Evolutionary conservation across 2,329 filamentous ascomycete species (phyloP).

Genomic region (Rhytidhysteron rufulum): DNA sequence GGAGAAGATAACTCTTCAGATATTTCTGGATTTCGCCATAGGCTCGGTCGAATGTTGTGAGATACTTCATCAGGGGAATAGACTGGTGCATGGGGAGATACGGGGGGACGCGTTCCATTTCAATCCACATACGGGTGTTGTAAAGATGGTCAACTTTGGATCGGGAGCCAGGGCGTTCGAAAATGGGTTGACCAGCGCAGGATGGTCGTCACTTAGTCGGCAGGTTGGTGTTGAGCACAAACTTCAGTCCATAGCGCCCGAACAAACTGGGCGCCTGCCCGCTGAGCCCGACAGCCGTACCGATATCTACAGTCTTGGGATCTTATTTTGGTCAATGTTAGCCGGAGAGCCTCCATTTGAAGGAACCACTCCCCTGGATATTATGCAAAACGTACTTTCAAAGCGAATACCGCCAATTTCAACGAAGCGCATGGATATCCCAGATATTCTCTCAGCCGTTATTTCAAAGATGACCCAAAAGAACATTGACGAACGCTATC

Average conservation of each 20-base stretch:
- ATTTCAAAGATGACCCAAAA: constrained; percentile 93
- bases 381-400: constrained; percentile 83
- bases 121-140: constrained; percentile 63
- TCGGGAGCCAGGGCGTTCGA: constrained; percentile 86
- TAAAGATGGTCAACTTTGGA: constrained; percentile 81
- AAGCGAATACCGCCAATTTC: constrained; percentile 75
- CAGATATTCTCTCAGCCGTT: constrained; percentile 74
- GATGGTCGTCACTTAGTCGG: constrained; percentile 79
- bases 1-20: constrained; percentile 64
- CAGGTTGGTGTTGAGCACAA: constrained; percentile 49
- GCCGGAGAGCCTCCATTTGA: constrained; percentile 77
- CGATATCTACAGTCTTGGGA: constrained; percentile 88
- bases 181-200: constrained; percentile 76
- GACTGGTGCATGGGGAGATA: constrained; percentile 86
- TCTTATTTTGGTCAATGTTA: constrained; percentile 73
- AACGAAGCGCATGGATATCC: constrained; percentile 74
- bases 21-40: constrained; percentile 87
- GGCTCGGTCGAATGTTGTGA: constrained; percentile 83
- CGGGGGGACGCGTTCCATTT: constrained; percentile 89
- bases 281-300: constrained; percentile 87
- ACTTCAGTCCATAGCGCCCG: constrained; percentile 85
- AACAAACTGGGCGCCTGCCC: constrained; percentile 90
- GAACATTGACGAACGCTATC: constrained; percentile 80
- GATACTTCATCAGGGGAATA: constrained; percentile 83
- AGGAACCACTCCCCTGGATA: constrained; percentile 76